Evolutionary conservation across 345 rosid genomes (phyloP), one percentile per base, ranked within the genome.

Genomic region (Gossypium stocksii): DNA sequence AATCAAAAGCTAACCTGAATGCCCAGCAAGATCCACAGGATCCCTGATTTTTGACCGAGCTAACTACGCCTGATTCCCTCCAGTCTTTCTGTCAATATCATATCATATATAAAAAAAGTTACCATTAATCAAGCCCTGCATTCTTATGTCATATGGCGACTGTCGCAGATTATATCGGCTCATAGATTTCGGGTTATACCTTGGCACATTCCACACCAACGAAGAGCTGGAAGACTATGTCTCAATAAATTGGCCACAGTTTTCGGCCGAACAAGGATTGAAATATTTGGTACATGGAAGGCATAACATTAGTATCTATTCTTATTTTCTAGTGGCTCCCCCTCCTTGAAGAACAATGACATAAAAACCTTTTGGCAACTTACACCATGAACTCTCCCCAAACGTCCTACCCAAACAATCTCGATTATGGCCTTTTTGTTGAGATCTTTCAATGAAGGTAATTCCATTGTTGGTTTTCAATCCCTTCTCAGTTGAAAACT

Each of bases 1-100:
- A 58, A 52, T 34, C 66, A 8, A 16, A 16, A 76, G 43, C 52
- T 46, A 73, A 94, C 98, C 98, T 94, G 93, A 95, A 95, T 52
- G 99, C 91, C 99, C 99, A 95, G 90, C 99, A 95, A 80, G 98
- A 93, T 74, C 99, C 99, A 78, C 99, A 95, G 38, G 83, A 85
- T 34, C 98, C 97, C 77, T 95, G 97, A 75, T 93, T 76, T 82
- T 95, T 95, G 25, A 95, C 91, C 0, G 97, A 92, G 80, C 97
- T 93, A n/a, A 95, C 98, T 45, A 94, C 89, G 71, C 97, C 98
- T 14, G 57, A 77, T 65, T 82, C 84, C 76, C 98, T 92, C 98
- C 98, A 94, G 85, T 94, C 98, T 91, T 87, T 89, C 97, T 94
- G 84, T 64, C 48, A n/a, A 63, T 45, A 66, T 45, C 41, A 67